phyloP scores from a whole-genome alignment of 2,329 filamentous ascomycete species.

The Colletotrichum orchidophilum region DNA sequence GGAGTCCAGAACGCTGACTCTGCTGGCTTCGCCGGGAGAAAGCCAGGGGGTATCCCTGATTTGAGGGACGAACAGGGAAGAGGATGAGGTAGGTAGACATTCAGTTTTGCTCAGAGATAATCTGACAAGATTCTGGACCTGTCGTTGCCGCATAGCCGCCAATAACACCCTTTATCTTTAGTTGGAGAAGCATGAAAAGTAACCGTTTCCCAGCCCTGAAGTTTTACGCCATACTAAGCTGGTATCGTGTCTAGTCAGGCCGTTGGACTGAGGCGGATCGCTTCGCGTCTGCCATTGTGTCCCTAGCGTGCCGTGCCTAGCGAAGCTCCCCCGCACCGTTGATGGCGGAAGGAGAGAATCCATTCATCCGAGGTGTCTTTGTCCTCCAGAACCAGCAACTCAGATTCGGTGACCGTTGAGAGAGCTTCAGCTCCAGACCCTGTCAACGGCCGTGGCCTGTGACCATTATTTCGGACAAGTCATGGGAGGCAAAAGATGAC shows the following conservation, averaged over 20 bases:
- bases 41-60: slow-evolving; percentile 17
- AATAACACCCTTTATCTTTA: too few species aligned
- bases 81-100: neutral
- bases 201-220: neutral
- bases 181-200: neutral
- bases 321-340: neutral
- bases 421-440: neutral
- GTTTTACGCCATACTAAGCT: neutral
- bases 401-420: neutral
- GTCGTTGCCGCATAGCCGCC: neutral
- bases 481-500: neutral
- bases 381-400: too few species aligned
- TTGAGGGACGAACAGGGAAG: neutral
- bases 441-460: neutral
- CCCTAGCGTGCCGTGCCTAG: too few species aligned
- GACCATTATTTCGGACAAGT: neutral
- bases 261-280: neutral
- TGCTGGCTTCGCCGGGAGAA: neutral
- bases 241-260: neutral
- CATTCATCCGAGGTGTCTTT: too few species aligned
- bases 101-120: neutral
- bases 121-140: neutral
- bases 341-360: neutral
- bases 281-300: neutral
- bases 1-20: slow-evolving; percentile 30